A percentile compares a stretch with the other conserved stretches of the same genome.
Evolutionary conservation across 257 asterid genomes (phyloP).

Genomic region (Solanum etuberosum): DNA sequence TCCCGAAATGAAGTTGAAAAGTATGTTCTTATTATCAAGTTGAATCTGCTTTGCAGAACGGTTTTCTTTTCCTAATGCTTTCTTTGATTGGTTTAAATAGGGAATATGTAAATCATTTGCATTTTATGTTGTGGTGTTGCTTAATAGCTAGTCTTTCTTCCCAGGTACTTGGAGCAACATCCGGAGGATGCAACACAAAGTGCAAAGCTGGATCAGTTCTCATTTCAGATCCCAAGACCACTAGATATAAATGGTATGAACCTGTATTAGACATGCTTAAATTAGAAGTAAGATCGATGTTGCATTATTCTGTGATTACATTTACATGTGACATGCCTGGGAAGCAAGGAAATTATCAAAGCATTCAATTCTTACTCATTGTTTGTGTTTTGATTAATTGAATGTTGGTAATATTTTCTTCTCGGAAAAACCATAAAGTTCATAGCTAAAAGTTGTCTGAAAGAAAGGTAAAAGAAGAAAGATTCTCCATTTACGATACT

Average conservation of each 20-base stretch:
- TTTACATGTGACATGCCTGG: neutral
- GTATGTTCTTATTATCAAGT: neutral
- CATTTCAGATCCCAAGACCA: constrained; percentile 60
- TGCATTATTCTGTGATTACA: neutral
- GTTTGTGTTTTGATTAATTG: neutral
- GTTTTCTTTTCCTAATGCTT: neutral
- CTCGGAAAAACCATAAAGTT: neutral
- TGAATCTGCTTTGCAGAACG: neutral
- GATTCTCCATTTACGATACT: neutral
- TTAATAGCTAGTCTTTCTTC: constrained; percentile 10
- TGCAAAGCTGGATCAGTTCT: constrained; percentile 4
- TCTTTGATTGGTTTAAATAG: neutral
- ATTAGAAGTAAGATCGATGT: neutral
- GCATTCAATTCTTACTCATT: neutral
- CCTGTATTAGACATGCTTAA: neutral
- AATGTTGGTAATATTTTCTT: neutral
- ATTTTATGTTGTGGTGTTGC: neutral
- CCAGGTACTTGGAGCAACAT: constrained; percentile 54
- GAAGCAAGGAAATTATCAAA: neutral
- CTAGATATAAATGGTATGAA: constrained; percentile 28
- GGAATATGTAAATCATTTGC: neutral
- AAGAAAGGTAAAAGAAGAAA: neutral
- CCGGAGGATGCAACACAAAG: constrained; percentile 27
- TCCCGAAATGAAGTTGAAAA: too few relatives aligned
- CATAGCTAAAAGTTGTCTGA: neutral